Conservation (phyloP, 2,329 filamentous ascomycete genomes). For the Ascocoryne sarcoides region DNA sequence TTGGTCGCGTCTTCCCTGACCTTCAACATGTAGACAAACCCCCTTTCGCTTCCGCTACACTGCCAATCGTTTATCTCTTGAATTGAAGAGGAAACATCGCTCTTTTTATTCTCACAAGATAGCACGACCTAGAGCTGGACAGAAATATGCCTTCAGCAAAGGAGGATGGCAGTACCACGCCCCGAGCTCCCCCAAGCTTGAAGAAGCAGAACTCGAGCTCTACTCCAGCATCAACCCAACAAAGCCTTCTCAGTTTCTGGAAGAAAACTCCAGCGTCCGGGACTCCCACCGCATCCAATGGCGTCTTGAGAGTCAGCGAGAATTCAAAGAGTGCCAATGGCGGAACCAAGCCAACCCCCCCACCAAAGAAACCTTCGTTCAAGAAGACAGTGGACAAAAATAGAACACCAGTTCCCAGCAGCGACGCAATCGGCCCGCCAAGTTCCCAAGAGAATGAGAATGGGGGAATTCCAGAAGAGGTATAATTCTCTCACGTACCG, state of each 20-base stretch:
- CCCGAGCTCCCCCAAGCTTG: constrained; percentile 19
- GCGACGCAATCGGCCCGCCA: constrained; percentile 59
- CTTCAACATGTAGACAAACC: no score
- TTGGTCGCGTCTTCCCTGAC: no score
- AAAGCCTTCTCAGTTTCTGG: constrained; percentile 74
- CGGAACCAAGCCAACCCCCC: constrained; percentile 23
- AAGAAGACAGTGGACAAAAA: constrained; percentile 28
- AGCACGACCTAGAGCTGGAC: no score
- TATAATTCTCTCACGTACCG: constrained; percentile 41
- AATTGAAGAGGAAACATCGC: no score
- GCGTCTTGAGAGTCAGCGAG: constrained; percentile 25
- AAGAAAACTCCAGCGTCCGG: constrained; percentile 39
- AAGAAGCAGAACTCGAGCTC: constrained; percentile 27
- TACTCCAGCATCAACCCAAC: constrained; percentile 47
- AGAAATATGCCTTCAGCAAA: no score
- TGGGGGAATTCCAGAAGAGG: constrained; percentile 32
- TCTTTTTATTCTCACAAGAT: no score
- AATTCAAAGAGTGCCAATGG: constrained; percentile 30
- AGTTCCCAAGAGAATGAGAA: constrained; percentile 61
- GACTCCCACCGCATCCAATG: constrained; percentile 28
- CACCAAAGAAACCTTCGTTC: constrained; percentile 34
- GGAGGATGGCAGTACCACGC: no score
- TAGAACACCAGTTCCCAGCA: constrained; percentile 71
- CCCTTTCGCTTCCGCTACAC: no score
- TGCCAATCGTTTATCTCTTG: no score